Base-by-base conservation (phyloP, 73 alveolate species). In the Paramecium sexaurelia region DNA sequence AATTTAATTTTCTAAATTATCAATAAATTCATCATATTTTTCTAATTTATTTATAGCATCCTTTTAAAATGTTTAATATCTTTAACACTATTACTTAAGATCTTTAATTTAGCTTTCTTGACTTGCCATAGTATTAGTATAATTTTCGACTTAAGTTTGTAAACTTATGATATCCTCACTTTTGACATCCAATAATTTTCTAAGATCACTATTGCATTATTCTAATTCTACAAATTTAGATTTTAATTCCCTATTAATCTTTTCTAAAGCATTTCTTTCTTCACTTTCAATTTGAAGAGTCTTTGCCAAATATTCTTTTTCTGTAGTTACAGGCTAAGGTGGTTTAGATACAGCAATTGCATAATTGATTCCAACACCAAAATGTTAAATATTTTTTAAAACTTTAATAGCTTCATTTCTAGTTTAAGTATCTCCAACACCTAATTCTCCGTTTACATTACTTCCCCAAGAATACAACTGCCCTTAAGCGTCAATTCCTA, bases 381-480 rank as follows among this genome's bases (percentile, higher is more conserved):
- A 39, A 29, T 39, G 40, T 6, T 37, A 10, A 17, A 78, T 39
- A 19, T 78, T 78, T 27, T 78, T 78, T 6, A 78, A 40, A 19
- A 78, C 90, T 45, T 78, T 78, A 2, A 24, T 32, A 9, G 90
- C 55, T 22, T 78, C 75, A 10, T 17, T 43, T 43, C 90, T 78
- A 20, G 90, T 29, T 11, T 78, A 29, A 10, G 68, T 41, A 45
- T 78, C 90, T 40, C 90, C 90, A 5, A 78, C 68, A 13, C 90
- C 90, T 41, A 78, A 78, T 45, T 78, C 90, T 17, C 90, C 90
- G 41, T 78, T 78, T 13, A 78, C 90, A 78, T 78, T 78, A 40
- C 75, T 78, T 1, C 90, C 90, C 90, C 90, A 78, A 13, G 75
- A 24, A 78, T 41, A 78, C 17, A 78, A 78, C 15, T 78, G 8